Evolutionary conservation across 2,329 filamentous ascomycete species (phyloP), one percentile per base, ranked within the genome.

Genomic region (Botrytis squamosa): DNA sequence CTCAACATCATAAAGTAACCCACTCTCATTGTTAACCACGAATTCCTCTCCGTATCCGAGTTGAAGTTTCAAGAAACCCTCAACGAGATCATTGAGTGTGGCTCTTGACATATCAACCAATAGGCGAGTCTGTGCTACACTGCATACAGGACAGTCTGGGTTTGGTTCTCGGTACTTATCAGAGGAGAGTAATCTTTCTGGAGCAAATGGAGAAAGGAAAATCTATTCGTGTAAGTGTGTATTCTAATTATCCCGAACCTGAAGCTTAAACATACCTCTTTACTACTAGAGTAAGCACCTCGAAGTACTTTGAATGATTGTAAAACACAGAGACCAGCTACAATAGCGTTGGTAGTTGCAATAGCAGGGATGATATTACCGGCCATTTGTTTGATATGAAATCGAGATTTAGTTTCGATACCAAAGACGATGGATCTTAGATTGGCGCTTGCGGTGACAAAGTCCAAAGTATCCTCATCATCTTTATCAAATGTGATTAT

Each of bases 301-400:
- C 87, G 91, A 74, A 99, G 84, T 38, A 98, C 91, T 82, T 98
- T 98, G 86, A 97, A 96, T 0, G 95, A 91, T 82, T 98, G 92
- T 40, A 99, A 85, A 10, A 98, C 94, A 80, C 95, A 98, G 16
- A 99, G 87, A 20, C 94, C 92, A 25, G 96, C 96, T 2, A 96
- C 95, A 82, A 98, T 97, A 25, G 96, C 96, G 82, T 99, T 99
- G 0, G 96, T 98, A 0, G 96, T 99, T 8, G 96, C 96, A 81
- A 99, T 99, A 2, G 96, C 96, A 1, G 96, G 96, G 75, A 99
- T 99, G 79, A 99, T 99, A 81, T 99, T 99, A 71, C 96, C 96
- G 6, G 96, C 96, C 95, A 98, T 99, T 83, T 99, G 93, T 84
- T 99, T 99, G 79, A 96, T 95, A 81, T 98, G 95, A 80, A 98